Evolutionary conservation across 768 basidiomycete species (phyloP), one percentile per base, ranked within the genome.

Genomic region (Mycena alexandri): DNA sequence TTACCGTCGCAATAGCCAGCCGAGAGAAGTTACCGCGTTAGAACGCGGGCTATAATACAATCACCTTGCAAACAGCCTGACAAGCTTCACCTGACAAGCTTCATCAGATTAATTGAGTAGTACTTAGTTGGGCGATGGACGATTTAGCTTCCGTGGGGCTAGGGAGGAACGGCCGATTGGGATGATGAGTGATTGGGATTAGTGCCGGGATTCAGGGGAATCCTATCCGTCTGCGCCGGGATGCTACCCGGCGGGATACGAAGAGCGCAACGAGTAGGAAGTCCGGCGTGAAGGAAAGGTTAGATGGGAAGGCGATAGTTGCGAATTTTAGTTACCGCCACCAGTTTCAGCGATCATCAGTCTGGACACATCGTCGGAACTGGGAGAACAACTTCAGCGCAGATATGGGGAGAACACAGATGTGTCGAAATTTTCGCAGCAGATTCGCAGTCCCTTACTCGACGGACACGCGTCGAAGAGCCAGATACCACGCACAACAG

Each of bases 211-310:
- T 58, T 59, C 48, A 43, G 25, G 6, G 29, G 41, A 59, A 55
- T 63, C 61, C 52, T 55, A 38, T 44, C 56, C 63, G 56, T 22
- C 56, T 59, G 63, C 21, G n/a, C 51, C 63, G 63, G 63, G 56
- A 58, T 65, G 50, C 58, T 65, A 29, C 42, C 48, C 24, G 21
- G 47, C 10, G 21, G 50, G 56, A 59, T 13, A 22, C 56, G 22
- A 59, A 47, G 48, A 52, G 33, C 22, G 54, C 43, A 19, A 19
- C 34, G 19, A 24, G 10, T 36, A 44, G 44, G 61, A 2, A 38
- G 38, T 14, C 11, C 10, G 10, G 38, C 14, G 38, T 25, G 46
- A 58, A 17, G 56, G n/a, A 50, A 38, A 22, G n/a, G 21, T 38
- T 25, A 36, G 21, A 63, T 55, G 52, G 44, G 51, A 47, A 21